Evolutionary conservation across 2,329 filamentous ascomycete species (phyloP).

Genomic region (Aspergillus ruber): DNA sequence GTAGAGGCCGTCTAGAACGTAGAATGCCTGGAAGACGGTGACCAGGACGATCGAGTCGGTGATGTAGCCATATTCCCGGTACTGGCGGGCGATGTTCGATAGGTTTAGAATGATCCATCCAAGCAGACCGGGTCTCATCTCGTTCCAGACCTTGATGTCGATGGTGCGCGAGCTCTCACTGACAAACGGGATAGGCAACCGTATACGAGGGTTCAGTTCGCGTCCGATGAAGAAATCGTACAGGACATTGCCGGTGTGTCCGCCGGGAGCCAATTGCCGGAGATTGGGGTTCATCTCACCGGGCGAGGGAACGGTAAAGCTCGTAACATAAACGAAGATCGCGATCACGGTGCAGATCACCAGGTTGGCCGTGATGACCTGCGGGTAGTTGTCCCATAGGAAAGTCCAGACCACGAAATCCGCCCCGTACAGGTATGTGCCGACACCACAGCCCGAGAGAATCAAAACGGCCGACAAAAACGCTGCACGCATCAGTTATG

Average conservation of each 20-base stretch:
- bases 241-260: slow-evolving; percentile 73
- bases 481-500: slow-evolving; percentile 44
- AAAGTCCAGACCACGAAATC: slow-evolving; percentile 87
- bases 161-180: slow-evolving; percentile 57
- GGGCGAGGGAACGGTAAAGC: slow-evolving; percentile 65
- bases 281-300: slow-evolving; percentile 60
- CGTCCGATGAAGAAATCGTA: slow-evolving; percentile 98
- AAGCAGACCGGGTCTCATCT: slow-evolving; percentile 85
- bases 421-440: slow-evolving; percentile 69
- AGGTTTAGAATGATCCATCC: slow-evolving; percentile 83
- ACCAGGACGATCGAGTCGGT: slow-evolving; percentile 82
- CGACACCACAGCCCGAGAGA: slow-evolving; percentile 63
- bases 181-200: slow-evolving; percentile 47
- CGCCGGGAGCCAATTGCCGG: slow-evolving; percentile 75
- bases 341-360: slow-evolving; percentile 67
- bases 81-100: slow-evolving; percentile 80
- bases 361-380: slow-evolving; percentile 76
- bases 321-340: slow-evolving; percentile 71
- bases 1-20: slow-evolving; percentile 76
- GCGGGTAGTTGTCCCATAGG: slow-evolving; percentile 83
- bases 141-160: slow-evolving; percentile 84
- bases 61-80: slow-evolving; percentile 73
- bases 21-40: slow-evolving; percentile 69
- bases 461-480: slow-evolving; percentile 70
- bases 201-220: slow-evolving; percentile 83